Percentiles rank a stretch among this genome's conserved stretches.
Evolutionary conservation across 1,284 basidiomycete species (phyloP).

Genomic region (Boletus mariae): DNA sequence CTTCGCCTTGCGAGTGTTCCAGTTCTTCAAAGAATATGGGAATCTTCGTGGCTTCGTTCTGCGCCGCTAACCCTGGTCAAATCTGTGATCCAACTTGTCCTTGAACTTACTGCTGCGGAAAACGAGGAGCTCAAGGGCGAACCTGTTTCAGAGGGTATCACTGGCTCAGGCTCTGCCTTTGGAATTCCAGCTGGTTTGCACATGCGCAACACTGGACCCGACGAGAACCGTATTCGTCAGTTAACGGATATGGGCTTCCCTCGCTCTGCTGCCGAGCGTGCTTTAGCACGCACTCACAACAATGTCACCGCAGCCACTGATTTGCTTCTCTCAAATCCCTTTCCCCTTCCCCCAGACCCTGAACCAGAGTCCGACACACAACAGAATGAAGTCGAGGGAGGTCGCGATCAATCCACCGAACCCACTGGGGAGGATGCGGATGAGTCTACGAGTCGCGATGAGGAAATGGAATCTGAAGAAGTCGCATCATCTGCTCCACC

Average conservation of each 20-base stretch:
- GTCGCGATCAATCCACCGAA: constrained; percentile 28
- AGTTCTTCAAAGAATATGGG: constrained; percentile 72
- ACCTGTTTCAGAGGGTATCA: constrained; percentile 22
- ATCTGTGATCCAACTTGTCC: constrained; percentile 71
- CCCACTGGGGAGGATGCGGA: constrained; percentile 26
- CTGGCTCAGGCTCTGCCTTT: constrained; percentile 28
- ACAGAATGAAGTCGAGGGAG: constrained; percentile 34
- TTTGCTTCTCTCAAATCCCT: constrained; percentile 79
- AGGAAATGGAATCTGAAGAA: constrained; percentile 30
- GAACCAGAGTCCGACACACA: constrained; percentile 34
- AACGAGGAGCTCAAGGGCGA: constrained; percentile 64
- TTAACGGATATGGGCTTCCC: constrained; percentile 98
- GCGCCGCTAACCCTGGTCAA: constrained; percentile 73
- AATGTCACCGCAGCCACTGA: constrained; percentile 91
- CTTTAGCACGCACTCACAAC: constrained; percentile 82
- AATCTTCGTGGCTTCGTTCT: constrained; percentile 77
- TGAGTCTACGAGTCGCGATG: constrained; percentile 25
- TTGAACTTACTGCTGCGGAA: constrained; percentile 82
- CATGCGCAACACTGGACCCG: constrained; percentile 50
- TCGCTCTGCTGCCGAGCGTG: constrained; percentile 78
- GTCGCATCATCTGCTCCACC: constrained; percentile 15
- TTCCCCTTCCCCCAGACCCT: constrained; percentile 67
- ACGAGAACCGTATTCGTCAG: constrained; percentile 76
- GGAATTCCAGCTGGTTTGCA: constrained; percentile 39
- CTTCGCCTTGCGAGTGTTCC: constrained; percentile 75